Conservation (phyloP, 2,329 filamentous ascomycete genomes). For the Gnomoniopsis sp. region DNA sequence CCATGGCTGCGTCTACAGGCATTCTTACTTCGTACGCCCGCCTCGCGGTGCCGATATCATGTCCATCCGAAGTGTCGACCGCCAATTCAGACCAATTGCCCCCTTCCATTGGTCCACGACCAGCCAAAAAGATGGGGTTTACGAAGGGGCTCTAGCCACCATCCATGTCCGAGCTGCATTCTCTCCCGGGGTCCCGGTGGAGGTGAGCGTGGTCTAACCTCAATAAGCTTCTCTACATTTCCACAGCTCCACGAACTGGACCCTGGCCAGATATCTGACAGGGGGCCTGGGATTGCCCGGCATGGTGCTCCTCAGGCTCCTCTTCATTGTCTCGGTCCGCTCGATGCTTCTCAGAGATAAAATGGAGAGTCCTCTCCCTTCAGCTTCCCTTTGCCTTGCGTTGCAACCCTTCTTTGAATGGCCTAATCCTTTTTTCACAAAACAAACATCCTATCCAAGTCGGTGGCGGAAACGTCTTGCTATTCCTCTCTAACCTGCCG, state of each 20-base stretch:
- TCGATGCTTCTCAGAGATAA: slow-evolving; percentile 12
- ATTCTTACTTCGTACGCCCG: not conserved
- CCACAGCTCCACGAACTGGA: not conserved
- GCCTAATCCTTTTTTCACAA: not conserved
- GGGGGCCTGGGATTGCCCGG: not conserved
- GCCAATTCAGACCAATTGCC: not conserved
- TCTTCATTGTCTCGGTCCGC: not conserved
- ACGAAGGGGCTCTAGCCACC: not conserved
- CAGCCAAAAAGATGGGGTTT: not conserved
- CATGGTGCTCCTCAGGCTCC: not conserved
- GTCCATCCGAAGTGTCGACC: not conserved
- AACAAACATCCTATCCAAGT: not conserved
- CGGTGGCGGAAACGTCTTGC: not conserved
- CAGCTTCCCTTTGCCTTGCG: not conserved
- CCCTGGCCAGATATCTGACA: not conserved
- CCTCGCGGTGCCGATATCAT: not conserved
- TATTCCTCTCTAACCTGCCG: too few species aligned
- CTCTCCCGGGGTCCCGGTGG: not conserved
- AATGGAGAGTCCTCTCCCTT: not conserved
- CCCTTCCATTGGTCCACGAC: not conserved
- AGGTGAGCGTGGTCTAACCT: not conserved
- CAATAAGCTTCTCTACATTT: slow-evolving; percentile 3
- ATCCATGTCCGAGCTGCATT: slow-evolving; percentile 1
- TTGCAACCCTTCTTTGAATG: not conserved
- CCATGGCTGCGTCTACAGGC: not conserved